Base-by-base conservation (phyloP, 768 basidiomycete species). In the Candolleomyces efflorescens region DNA sequence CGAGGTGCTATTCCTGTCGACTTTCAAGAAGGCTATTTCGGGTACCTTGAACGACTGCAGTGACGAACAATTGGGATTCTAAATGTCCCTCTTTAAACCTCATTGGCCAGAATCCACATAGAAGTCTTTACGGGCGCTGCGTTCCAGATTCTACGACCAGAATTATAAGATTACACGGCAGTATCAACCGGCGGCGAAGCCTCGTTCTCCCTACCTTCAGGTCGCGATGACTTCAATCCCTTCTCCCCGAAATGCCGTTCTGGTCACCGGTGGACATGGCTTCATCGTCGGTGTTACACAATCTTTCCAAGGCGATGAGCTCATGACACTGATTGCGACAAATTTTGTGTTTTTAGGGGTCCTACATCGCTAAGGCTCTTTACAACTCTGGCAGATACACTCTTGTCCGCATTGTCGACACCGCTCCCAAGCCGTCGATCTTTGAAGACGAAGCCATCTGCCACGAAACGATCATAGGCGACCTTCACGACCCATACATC, bases 261-360 rank as follows among this genome's bases (percentile, higher is more conserved):
- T 83, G 23, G 68, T 83, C 27, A 78, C 78, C 2, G 81, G 82
- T 5, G 82, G 82, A 0, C 68, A 78, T 60, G 82, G 82, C 3
- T 83, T 83, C 60, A 77, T 82, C n/a, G 82, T 82, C 62, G 63
- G 77, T 64, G 20, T 20, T n/a, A n/a, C n/a, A n/a, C n/a, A n/a
- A 24, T 58, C 54, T 15, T 59, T 46, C 39, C 22, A 41, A 15
- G 24, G 37, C 44, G 20, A 37, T 13, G 13, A n/a, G 49, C 32
- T 56, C 22, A n/a, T 22, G 22, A 36, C 6, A 51, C 22, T 26
- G 37, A 7, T 24, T 53, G 53, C 58, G 58, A 57, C 12, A 48
- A 3, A 20, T 13, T 22, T 22, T 17, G n/a, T n/a, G n/a, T n/a
- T n/a, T n/a, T n/a, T 41, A 85, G 84, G 83, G 84, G 15, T 79